Percentiles rank a stretch among this genome's conserved stretches.
Evolutionary conservation across 2,329 filamentous ascomycete species (phyloP).

Genomic region (Alternaria metachromatica): DNA sequence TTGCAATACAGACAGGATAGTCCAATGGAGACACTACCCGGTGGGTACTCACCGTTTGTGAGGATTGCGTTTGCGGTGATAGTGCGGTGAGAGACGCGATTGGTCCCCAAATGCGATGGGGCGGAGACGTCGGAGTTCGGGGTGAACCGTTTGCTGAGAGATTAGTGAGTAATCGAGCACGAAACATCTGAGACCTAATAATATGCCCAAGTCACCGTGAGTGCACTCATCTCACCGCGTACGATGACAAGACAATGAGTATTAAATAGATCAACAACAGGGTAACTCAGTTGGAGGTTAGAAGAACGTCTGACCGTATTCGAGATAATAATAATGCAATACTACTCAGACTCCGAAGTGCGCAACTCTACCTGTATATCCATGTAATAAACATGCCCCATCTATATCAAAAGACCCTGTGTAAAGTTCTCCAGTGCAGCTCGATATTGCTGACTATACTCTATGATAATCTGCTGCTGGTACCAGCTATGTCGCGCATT

Average conservation of each 20-base stretch:
- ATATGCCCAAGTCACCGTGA: too few species aligned
- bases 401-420: conserved; percentile 23
- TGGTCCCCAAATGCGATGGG: neutral
- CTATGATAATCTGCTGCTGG: conserved; percentile 48
- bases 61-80: too few species aligned
- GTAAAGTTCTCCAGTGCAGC: conserved; percentile 33
- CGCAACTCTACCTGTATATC: neutral
- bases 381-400: neutral
- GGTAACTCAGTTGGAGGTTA: fast-evolving
- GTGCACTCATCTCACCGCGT: too few species aligned
- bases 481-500: conserved; percentile 49
- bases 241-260: neutral
- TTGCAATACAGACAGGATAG: neutral
- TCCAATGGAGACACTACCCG: fast-evolving
- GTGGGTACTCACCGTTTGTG: neutral
- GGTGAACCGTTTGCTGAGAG: neutral
- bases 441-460: conserved; percentile 43
- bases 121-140: neutral
- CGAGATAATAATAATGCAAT: neutral
- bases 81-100: neutral
- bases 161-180: neutral
- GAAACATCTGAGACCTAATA: neutral
- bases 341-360: neutral
- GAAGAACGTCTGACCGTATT: too few species aligned
- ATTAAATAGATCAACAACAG: neutral